Evolutionary conservation across 2,329 filamentous ascomycete species (phyloP), one percentile per base, ranked within the genome.

Genomic region (Pseudocercospora fuligena): DNA sequence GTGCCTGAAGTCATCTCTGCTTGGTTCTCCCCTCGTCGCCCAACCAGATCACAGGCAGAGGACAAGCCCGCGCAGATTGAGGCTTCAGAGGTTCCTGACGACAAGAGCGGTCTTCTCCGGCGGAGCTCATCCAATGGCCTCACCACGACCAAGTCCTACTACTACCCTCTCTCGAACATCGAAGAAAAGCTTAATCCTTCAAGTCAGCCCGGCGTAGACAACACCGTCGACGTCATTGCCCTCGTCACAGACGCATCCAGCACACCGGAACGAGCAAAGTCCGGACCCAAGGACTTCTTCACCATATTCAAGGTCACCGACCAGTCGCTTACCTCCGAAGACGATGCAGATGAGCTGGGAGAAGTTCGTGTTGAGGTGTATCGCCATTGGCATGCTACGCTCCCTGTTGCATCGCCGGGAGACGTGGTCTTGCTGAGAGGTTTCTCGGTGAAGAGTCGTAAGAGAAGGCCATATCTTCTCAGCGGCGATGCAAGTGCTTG

Each of bases 371-470:
- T 83, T 0, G 78, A 82, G 47, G 71, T 83, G 31, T 85, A 82
- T 73, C 76, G 83, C 0, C 78, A 81, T 0, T 82, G 79, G 72
- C 77, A 76, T 25, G 74, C 72, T 0, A 80, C 79, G 0, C 76
- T 85, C 0, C 83, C 83, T 0, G 70, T 73, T 1, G 79, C 79
- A 2, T 72, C 79, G 0, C 64, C 69, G 0, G 83, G 83, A 25
- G 83, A 85, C 49, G 77, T 83, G 0, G 72, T 85, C 0, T 67
- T 85, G 25, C 73, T 84, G 2, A 75, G 82, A 4, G 73, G 70
- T 0, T 84, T 85, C 56, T 66, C 61, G 0, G 82, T 84, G n/a
- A 80, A 78, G 70, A 80, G 76, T 14, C 67, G 76, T 16, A 80
- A 81, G 57, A 70, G 75, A 11, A 63, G 71, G 75, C n/a, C 75